Evolutionary conservation across 2,329 filamentous ascomycete genomes (phyloP).

Genomic region (Cryphonectria naterciae): DNA sequence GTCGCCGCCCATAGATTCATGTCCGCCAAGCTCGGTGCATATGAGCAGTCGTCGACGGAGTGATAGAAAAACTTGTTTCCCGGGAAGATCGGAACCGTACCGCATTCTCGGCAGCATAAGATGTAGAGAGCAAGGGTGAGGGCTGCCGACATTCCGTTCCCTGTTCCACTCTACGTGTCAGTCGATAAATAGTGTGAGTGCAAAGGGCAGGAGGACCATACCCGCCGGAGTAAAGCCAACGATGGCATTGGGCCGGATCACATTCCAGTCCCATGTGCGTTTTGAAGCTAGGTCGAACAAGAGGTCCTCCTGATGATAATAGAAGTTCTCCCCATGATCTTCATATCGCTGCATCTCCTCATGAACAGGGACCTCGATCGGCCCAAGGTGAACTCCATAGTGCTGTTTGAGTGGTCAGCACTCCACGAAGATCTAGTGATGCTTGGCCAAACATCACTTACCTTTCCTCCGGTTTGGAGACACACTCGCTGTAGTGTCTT

Average conservation of each 20-base stretch:
- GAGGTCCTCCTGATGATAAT: constrained; percentile 50
- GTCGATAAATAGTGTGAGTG: neutral
- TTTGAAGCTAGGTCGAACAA: constrained; percentile 33
- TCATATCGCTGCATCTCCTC: constrained; percentile 47
- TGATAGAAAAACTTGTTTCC: constrained; percentile 38
- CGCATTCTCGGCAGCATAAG: constrained; percentile 35
- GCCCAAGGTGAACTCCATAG: constrained; percentile 52
- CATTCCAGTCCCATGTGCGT: constrained; percentile 35
- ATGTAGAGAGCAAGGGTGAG: constrained; percentile 37
- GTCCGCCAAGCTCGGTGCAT: constrained; percentile 36
- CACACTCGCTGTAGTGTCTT: constrained; percentile 23
- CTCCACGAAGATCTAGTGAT: no score
- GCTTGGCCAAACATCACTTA: neutral
- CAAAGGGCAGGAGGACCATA: constrained; percentile 16
- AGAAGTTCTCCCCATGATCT: constrained; percentile 48
- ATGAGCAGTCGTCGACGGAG: constrained; percentile 36
- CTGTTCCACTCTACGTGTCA: constrained; percentile 12
- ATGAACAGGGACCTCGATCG: constrained; percentile 47
- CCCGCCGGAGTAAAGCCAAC: constrained; percentile 37
- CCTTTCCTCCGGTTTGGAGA: constrained; percentile 29
- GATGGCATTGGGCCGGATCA: constrained; percentile 38
- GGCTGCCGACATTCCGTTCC: constrained; percentile 38
- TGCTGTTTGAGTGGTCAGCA: constrained; percentile 43
- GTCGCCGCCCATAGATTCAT: constrained; percentile 35
- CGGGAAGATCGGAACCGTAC: constrained; percentile 33